Percentiles rank a stretch among this genome's conserved stretches.
Conservation (phyloP, 2,329 filamentous ascomycete genomes). For the Alternaria gaisen region DNA sequence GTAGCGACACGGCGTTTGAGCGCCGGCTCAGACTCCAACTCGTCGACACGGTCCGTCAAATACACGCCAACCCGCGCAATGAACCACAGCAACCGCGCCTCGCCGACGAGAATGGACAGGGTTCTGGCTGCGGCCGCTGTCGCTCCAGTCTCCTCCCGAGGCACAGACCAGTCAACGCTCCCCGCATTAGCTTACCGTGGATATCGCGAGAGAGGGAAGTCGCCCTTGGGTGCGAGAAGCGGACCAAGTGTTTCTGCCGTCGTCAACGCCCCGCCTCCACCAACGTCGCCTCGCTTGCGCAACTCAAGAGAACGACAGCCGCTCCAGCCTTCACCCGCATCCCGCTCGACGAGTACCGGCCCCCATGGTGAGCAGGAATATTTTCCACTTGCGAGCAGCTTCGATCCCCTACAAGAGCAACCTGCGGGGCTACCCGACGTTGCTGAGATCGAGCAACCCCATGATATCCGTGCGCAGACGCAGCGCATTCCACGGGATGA, state of each 20-base stretch:
- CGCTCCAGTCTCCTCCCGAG: constrained; percentile 13
- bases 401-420: constrained; percentile 23
- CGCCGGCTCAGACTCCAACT: constrained; percentile 47
- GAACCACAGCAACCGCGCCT: constrained; percentile 37
- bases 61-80: constrained; percentile 36
- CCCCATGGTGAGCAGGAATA: constrained; percentile 36
- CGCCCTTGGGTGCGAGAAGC: constrained; percentile 30
- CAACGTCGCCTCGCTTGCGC: constrained; percentile 46
- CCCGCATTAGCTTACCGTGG: constrained; percentile 44
- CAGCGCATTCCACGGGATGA: constrained; percentile 19
- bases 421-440: constrained; percentile 4
- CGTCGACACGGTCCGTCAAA: constrained; percentile 46
- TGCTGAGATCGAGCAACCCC: constrained; percentile 10
- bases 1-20: constrained; percentile 43
- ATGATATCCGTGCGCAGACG: constrained; percentile 11
- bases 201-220: constrained; percentile 45
- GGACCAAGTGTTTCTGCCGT: constrained; percentile 42
- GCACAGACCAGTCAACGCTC: constrained; percentile 31
- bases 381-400: constrained; percentile 28
- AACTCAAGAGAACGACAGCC: constrained; percentile 47
- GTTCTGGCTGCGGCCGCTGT: constrained; percentile 20
- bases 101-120: constrained; percentile 38
- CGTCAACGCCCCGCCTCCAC: constrained; percentile 40
- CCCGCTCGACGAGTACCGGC: constrained; percentile 30
- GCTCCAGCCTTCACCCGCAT: constrained; percentile 36